Percentiles rank a stretch among this genome's conserved stretches.
Evolutionary conservation across 495 filamentous ascomycete genomes (phyloP).

Genomic region (Penicillium fimorum): DNA sequence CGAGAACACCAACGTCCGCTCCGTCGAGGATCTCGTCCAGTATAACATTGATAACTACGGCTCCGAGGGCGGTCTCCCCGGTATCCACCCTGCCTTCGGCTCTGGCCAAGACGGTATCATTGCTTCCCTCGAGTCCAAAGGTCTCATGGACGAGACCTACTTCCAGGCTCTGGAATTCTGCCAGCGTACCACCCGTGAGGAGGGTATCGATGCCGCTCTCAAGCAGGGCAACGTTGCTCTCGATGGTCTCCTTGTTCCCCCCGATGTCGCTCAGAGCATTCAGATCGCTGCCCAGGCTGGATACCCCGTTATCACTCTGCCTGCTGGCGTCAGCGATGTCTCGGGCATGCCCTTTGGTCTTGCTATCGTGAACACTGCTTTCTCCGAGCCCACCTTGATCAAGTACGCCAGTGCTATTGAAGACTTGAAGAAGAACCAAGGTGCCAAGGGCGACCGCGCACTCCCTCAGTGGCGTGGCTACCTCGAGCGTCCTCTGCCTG

Average conservation of each 20-base stretch:
- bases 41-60: constrained; percentile 67
- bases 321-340: constrained; percentile 50
- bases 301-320: constrained; percentile 70
- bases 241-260: constrained; percentile 62
- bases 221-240: constrained; percentile 47
- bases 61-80: constrained; percentile 66
- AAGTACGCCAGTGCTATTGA: constrained; percentile 69
- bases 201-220: constrained; percentile 68
- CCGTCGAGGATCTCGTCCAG: constrained; percentile 64
- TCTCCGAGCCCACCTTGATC: constrained; percentile 58
- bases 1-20: constrained; percentile 59
- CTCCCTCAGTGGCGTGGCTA: constrained; percentile 56
- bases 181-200: constrained; percentile 55
- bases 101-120: constrained; percentile 70
- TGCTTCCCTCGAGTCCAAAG: constrained; percentile 57
- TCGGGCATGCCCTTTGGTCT: constrained; percentile 72
- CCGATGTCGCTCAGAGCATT: constrained; percentile 63
- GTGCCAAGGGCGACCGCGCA: constrained; percentile 40
- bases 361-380: constrained; percentile 65
- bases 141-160: constrained; percentile 64
- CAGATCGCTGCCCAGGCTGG: constrained; percentile 57
- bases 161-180: constrained; percentile 61
- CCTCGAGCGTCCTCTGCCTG: constrained; percentile 49
- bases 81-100: constrained; percentile 62
- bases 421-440: constrained; percentile 50